phyloP scores from a whole-genome alignment of 2,329 filamentous ascomycete species.

The Aspergillus spinulosporus region DNA sequence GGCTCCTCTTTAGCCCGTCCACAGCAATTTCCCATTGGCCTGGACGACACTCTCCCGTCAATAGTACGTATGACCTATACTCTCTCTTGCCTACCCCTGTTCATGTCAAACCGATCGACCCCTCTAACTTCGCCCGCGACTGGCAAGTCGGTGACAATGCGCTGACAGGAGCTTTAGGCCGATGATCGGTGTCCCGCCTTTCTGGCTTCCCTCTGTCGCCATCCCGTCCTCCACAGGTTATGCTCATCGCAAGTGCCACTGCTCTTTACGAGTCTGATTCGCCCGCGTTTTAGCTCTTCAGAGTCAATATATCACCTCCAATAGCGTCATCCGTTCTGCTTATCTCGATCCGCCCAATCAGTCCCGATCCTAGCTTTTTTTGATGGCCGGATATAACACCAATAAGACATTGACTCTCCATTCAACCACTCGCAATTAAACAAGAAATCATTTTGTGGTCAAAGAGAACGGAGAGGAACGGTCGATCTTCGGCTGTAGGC shows the following conservation, averaged over 20 bases:
- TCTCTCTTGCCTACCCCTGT: too few relatives aligned
- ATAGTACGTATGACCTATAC: too few relatives aligned
- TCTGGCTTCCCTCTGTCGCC: neutral
- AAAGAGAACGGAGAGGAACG: slow-evolving; percentile 3
- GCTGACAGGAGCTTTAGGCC: neutral
- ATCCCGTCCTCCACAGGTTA: neutral
- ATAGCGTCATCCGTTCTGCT: neutral
- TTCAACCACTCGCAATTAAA: slow-evolving; percentile 2
- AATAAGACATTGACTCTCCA: slow-evolving; percentile 10
- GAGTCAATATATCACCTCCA: neutral
- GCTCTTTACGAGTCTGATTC: neutral
- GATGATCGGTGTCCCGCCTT: neutral
- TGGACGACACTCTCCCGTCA: too few relatives aligned
- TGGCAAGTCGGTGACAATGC: neutral
- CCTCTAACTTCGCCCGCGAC: neutral
- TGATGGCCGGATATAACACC: slow-evolving; percentile 9
- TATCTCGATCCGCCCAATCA: slow-evolving; percentile 12
- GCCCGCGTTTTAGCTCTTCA: neutral
- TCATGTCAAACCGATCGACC: slow-evolving; percentile 14
- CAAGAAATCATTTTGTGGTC: neutral
- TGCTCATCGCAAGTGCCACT: neutral
- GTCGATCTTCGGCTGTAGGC: slow-evolving; percentile 7
- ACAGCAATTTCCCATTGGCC: too few relatives aligned
- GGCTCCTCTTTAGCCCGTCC: slow-evolving; percentile 1
- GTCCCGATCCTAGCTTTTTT: slow-evolving; percentile 3